Evolutionary conservation across 2,329 filamentous ascomycete genomes (phyloP).

Genomic region (Aspergillus sp.): DNA sequence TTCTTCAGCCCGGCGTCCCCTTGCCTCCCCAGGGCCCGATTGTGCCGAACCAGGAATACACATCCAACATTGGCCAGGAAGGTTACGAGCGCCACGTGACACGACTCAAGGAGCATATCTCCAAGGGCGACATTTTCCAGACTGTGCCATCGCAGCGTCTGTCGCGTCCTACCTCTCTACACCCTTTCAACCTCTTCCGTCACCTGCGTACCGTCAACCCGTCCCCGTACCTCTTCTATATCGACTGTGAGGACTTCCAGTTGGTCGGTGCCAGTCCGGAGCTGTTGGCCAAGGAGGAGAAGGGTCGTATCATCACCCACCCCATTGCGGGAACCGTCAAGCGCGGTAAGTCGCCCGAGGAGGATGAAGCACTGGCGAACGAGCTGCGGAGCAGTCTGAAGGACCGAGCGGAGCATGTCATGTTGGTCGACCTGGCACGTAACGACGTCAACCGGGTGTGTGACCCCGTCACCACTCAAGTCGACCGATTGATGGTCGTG

Average conservation of each 20-base stretch:
- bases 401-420: conserved; percentile 91
- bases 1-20: conserved; percentile 70
- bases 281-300: conserved; percentile 85
- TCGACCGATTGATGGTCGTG: conserved; percentile 91
- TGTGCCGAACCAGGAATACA: conserved; percentile 69
- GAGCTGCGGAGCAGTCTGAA: conserved; percentile 78
- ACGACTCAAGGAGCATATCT: conserved; percentile 83
- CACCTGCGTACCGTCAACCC: conserved; percentile 96
- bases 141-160: conserved; percentile 93
- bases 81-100: conserved; percentile 92
- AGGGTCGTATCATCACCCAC: conserved; percentile 85
- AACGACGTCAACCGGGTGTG: conserved; percentile 97
- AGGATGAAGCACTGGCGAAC: conserved; percentile 74
- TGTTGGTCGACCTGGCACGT: conserved; percentile 92
- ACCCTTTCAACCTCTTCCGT: conserved; percentile 97
- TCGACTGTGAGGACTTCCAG: conserved; percentile 87
- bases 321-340: conserved; percentile 95
- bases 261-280: conserved; percentile 94
- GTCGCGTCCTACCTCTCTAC: conserved; percentile 79
- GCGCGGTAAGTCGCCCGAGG: conserved; percentile 72
- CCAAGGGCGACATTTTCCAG: conserved; percentile 91
- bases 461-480: conserved; percentile 81
- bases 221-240: conserved; percentile 94
- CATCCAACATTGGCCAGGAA: conserved; percentile 81
- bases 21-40: conserved; percentile 74